Conservation (phyloP, 371 early-diverging fungal species). For the Parasitella parasitica region DNA sequence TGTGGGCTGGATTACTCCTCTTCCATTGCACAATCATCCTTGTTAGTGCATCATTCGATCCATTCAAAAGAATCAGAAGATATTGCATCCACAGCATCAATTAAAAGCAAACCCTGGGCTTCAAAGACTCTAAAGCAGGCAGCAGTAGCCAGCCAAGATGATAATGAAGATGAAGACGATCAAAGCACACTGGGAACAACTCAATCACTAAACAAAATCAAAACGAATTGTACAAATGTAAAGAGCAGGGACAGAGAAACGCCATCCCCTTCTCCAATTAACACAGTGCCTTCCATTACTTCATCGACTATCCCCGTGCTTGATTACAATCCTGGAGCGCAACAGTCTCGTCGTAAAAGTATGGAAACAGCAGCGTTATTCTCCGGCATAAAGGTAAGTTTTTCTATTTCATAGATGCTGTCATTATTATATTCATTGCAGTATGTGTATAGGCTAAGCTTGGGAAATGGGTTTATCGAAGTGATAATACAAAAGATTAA, state of each 20-base stretch:
- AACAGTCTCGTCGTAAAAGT: conserved; percentile 2
- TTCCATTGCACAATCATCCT: conserved; percentile 9
- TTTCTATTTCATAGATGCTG: not conserved
- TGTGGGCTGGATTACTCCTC: not conserved
- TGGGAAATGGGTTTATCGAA: conserved; percentile 20
- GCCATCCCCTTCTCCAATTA: not conserved
- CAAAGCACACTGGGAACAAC: not conserved
- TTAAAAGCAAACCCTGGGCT: conserved; percentile 16
- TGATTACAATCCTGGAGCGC: not conserved
- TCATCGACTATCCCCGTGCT: conserved; percentile 14
- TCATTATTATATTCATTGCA: not conserved
- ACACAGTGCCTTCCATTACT: conserved; percentile 4
- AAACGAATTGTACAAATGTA: not conserved
- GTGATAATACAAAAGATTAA: conserved; percentile 5
- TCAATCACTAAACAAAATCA: not conserved
- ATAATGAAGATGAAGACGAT: conserved; percentile 2
- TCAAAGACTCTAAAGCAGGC: not conserved
- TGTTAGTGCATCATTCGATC: conserved; percentile 7
- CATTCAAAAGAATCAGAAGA: conserved; percentile 15
- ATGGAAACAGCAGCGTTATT: not conserved
- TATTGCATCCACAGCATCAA: conserved; percentile 7
- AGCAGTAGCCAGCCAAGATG: not conserved
- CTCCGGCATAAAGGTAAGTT: conserved; percentile 8
- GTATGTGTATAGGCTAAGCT: conserved; percentile 5
- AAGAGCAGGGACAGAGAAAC: not conserved